Evolutionary conservation across 805 yeast genomes (phyloP).

Genomic region (Myxozyma udenii): DNA sequence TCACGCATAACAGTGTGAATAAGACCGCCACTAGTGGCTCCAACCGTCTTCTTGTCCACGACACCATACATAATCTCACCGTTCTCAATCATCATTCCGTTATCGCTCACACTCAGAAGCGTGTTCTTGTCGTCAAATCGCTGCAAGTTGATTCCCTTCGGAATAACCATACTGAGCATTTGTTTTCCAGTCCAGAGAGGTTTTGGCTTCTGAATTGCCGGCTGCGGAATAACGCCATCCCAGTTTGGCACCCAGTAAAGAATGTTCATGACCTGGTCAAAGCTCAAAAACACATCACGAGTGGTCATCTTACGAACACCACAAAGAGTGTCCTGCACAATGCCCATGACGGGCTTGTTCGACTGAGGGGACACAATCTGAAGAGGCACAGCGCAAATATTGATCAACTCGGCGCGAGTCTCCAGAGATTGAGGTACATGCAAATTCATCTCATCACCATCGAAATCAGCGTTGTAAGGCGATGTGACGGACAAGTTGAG

Average conservation of each 20-base stretch:
- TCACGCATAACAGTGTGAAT: slow-evolving; percentile 97
- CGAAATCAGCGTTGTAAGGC: slow-evolving; percentile 99
- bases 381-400: slow-evolving; percentile 93
- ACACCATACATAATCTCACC: slow-evolving; percentile 98
- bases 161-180: slow-evolving; percentile 85
- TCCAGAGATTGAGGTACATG: slow-evolving; percentile 99
- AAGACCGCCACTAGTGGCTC: slow-evolving; percentile 97
- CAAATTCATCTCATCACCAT: slow-evolving; percentile 99
- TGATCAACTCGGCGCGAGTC: slow-evolving; percentile 92
- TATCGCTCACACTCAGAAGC: slow-evolving; percentile 79
- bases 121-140: slow-evolving; percentile 90
- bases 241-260: slow-evolving; percentile 97
- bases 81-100: slow-evolving; percentile 91
- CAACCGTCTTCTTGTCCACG: slow-evolving; percentile 96
- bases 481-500: slow-evolving; percentile 94
- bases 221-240: slow-evolving; percentile 97
- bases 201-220: slow-evolving; percentile 89
- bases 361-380: slow-evolving; percentile 98
- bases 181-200: slow-evolving; percentile 99
- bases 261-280: slow-evolving; percentile 93
- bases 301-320: slow-evolving; percentile 95
- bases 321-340: slow-evolving; percentile 97
- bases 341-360: slow-evolving; percentile 99
- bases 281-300: slow-evolving; percentile 83
- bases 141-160: slow-evolving; percentile 91